These are phyloP conservation scores for Acorus gramineus DNA, from an alignment of 106 monocot species.

Conservation along the genomic window DNA sequence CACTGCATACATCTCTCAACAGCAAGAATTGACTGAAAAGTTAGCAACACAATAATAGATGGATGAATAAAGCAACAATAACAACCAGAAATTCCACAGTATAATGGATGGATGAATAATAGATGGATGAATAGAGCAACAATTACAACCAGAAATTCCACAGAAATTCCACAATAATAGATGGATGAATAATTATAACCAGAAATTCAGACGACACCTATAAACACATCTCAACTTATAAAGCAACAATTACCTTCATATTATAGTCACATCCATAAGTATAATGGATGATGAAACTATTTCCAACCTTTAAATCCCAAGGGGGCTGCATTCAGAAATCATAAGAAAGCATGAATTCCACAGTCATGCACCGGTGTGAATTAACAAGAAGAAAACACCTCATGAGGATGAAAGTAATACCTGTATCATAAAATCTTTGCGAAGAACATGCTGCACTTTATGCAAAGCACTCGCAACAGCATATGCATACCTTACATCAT, in stretches of 20 bases:
- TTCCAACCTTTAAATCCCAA: slow-evolving; percentile 47
- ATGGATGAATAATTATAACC: no score
- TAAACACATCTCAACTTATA: no score
- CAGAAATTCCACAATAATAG: no score
- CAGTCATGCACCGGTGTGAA: neutral
- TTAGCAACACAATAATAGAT: no score
- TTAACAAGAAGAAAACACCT: neutral
- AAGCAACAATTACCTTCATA: slow-evolving; percentile 27
- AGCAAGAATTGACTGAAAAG: neutral
- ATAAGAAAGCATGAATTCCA: neutral
- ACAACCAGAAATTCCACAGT: no score
- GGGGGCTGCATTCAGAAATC: slow-evolving; percentile 45
- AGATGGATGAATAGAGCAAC: no score
- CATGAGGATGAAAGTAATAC: neutral
- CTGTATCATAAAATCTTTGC: slow-evolving; percentile 32
- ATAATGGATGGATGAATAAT: no score
- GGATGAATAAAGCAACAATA: no score
- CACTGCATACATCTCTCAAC: neutral
- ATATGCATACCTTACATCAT: slow-evolving; percentile 18
- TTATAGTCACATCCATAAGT: slow-evolving; percentile 64
- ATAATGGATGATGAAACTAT: slow-evolving; percentile 44
- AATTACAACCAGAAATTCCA: no score
- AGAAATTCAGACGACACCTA: no score
- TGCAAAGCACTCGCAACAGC: slow-evolving; percentile 24
- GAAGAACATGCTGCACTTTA: slow-evolving; percentile 27